These are phyloP conservation scores for Sporothrix brunneoviolacea DNA, from an alignment of 2,329 filamentous ascomycete species.

Conservation along the genomic window DNA sequence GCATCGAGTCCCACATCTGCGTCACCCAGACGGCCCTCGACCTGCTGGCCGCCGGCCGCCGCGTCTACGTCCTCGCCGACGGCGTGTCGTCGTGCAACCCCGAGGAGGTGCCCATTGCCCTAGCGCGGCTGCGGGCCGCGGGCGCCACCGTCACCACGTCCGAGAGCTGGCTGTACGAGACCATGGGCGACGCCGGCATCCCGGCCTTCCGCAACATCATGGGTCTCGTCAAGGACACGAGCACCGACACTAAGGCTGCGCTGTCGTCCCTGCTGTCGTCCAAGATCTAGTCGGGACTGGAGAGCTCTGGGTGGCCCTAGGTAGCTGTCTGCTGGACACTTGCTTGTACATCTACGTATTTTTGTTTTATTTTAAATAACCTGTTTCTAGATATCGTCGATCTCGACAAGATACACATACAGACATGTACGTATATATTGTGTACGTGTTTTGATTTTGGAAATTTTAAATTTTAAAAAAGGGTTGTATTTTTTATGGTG, in stretches of 20 bases:
- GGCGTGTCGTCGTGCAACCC: constrained; percentile 82
- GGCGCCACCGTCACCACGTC: constrained; percentile 77
- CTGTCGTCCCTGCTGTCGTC: constrained; percentile 57
- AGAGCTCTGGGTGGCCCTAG: no score
- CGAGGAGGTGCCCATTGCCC: constrained; percentile 72
- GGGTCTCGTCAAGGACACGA: constrained; percentile 70
- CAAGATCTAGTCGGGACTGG: constrained; percentile 35
- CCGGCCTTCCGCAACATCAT: constrained; percentile 68
- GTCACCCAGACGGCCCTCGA: constrained; percentile 88
- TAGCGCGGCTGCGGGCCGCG: constrained; percentile 66
- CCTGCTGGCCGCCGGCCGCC: constrained; percentile 65
- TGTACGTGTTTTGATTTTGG: no score
- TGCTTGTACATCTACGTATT: constrained; percentile 17
- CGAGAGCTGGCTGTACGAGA: constrained; percentile 86
- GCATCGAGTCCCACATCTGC: constrained; percentile 92
- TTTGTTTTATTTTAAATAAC: background rate
- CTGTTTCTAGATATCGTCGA: background rate
- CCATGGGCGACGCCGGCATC: constrained; percentile 72
- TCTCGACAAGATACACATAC: no score
- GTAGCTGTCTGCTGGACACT: no score
- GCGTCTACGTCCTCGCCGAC: constrained; percentile 82
- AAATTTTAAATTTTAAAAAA: background rate
- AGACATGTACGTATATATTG: no score
- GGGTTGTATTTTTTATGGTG: constrained; percentile 20
- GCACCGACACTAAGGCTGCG: constrained; percentile 60